Evolutionary conservation across 129 eudicot genomes (phyloP).

Genomic region (Escallonia rubra): DNA sequence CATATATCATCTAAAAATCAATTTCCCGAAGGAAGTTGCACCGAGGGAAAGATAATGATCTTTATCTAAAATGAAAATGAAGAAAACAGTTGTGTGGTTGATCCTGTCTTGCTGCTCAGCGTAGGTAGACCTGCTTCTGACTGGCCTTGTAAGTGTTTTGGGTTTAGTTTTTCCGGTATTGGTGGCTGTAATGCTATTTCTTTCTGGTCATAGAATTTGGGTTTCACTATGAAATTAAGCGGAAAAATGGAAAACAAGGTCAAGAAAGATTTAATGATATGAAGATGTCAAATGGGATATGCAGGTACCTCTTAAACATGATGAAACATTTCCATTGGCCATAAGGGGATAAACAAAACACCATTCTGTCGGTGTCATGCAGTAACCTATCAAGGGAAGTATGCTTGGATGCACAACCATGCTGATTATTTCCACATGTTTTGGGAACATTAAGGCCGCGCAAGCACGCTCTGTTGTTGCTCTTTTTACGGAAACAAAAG

Average conservation of each 20-base stretch:
- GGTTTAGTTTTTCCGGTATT: no score
- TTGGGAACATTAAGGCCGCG: slow-evolving; percentile 58
- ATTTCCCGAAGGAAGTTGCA: no score
- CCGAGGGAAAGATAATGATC: no score
- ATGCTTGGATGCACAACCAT: slow-evolving; percentile 66
- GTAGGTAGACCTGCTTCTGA: no score
- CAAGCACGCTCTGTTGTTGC: slow-evolving; percentile 57
- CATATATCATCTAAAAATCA: no score
- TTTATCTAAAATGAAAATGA: no score
- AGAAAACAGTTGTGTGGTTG: no score
- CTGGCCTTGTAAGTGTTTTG: no score
- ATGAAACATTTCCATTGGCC: slow-evolving; percentile 65
- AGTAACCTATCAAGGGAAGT: slow-evolving; percentile 56
- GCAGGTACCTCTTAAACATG: slow-evolving; percentile 60
- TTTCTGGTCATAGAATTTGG: no score
- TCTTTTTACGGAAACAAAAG: slow-evolving; percentile 60
- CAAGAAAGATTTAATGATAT: not conserved
- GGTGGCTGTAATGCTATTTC: not conserved
- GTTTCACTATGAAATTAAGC: no score
- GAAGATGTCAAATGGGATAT: not conserved
- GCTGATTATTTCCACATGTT: slow-evolving; percentile 63
- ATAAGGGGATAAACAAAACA: slow-evolving; percentile 58
- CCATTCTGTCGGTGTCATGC: slow-evolving; percentile 65
- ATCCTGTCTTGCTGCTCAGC: no score
- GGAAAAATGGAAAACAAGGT: no score